Evolutionary conservation across 768 basidiomycete genomes (phyloP), one percentile per base, ranked within the genome.

Genomic region (Boletellus ananas): DNA sequence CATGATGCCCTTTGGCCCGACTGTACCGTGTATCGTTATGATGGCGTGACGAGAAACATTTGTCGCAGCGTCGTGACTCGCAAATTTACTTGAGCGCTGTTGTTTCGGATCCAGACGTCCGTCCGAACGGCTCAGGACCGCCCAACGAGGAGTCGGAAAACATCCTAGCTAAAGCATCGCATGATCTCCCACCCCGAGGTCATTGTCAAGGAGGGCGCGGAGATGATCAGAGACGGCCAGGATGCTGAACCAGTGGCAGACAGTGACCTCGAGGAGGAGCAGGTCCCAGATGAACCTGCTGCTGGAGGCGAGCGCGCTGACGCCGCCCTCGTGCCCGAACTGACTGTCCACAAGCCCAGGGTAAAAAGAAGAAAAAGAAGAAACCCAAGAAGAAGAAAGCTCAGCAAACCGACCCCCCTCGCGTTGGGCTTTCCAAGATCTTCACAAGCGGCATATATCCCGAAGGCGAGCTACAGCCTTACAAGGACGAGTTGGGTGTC

Each of bases 341-440:
- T 25, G 31, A 51, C 40, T 29, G 43, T 29, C 23, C 5, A 33
- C 58, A 34, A 75, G 83, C 77, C 18, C 83, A 83, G 46, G 88
- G 87, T 66, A 87, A 83, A 67, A 94, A 92, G 70, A 95, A 95
- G 75, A 97, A 94, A 66, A 92, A 94, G 72, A 95, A 91, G 70
- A 94, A 92, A 68, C 72, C 87, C 51, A 93, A 93, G 72, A 85
- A 87, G 75, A 94, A 89, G 72, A 87, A 81, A 70, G 52, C 66
- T 10, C 79, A 81, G 60, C 94, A 98, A 72, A 81, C 80, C n/a
- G 93, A 95, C 33, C 96, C 96, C 17, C 96, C 96, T 29, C 80
- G 90, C 23, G 74, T 95, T 18, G 92, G 90, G 9, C 68, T 99
- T 54, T 87, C 87, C 58, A 94, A 91, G 68, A 78, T 98, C 48